phyloP scores from a whole-genome alignment of 768 basidiomycete species.

The Cyclocybe cylindracea region DNA sequence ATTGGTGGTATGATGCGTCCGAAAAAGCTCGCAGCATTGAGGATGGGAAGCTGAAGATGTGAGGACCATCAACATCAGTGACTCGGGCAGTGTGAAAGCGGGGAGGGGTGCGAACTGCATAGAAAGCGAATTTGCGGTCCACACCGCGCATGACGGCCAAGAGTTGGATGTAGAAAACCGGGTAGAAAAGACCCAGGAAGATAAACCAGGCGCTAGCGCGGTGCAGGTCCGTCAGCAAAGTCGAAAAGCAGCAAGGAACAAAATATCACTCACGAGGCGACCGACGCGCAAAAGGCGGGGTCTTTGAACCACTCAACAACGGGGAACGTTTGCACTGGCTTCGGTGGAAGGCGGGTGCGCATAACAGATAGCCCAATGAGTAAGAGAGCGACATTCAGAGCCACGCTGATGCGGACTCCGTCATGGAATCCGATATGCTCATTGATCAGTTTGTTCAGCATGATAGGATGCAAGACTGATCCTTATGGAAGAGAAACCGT shows the following conservation, averaged over 20 bases:
- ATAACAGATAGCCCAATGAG: slow-evolving; percentile 33
- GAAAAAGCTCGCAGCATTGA: slow-evolving; percentile 52
- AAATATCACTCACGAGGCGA: slow-evolving; percentile 6
- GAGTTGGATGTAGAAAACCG: slow-evolving; percentile 53
- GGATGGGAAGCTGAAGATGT: slow-evolving; percentile 42
- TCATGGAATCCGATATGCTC: slow-evolving; percentile 38
- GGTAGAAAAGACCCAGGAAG: slow-evolving; percentile 41
- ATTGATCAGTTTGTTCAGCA: slow-evolving; percentile 52
- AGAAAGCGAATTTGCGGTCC: slow-evolving; percentile 44
- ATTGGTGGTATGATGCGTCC: slow-evolving; percentile 52
- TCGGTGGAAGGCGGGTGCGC: slow-evolving; percentile 36
- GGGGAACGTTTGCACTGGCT: slow-evolving; percentile 19
- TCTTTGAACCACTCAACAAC: slow-evolving; percentile 30
- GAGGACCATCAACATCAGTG: not conserved
- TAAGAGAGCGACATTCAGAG: slow-evolving; percentile 33
- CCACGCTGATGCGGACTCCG: slow-evolving; percentile 39
- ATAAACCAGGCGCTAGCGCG: slow-evolving; percentile 24
- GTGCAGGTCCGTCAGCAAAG: not conserved
- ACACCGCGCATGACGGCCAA: slow-evolving; percentile 46
- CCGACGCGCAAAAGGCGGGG: slow-evolving; percentile 15
- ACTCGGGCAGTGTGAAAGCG: not conserved
- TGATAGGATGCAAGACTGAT: slow-evolving; percentile 56
- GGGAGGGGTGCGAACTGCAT: slow-evolving; percentile 25
- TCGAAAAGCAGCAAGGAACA: not conserved
- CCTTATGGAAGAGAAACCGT: slow-evolving; percentile 27